Base-by-base conservation (phyloP, 164 flowering plant species). In the Taxillus chinensis region DNA sequence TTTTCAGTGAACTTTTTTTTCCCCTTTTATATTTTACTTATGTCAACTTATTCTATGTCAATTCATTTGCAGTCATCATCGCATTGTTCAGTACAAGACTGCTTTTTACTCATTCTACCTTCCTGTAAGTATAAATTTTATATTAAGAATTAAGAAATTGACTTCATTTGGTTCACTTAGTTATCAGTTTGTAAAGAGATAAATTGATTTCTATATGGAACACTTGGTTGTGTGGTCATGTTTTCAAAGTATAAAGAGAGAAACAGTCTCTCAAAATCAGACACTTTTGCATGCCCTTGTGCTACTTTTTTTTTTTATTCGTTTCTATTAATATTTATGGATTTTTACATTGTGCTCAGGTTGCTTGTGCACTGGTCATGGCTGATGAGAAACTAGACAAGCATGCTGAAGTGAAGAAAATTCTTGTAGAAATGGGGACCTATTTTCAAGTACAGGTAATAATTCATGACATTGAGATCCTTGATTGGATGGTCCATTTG, bases 391-490 rank as follows among this genome's bases (percentile, higher is more conserved):
- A 87, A 66, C 75, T 90, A 68, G 95, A 90, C 49, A 76, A 84
- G 41, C 96, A 89, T 70, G 16, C 48, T 62, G 80, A 77, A 67
- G 97, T 86, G 16, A 84, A 89, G 80, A 71, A 90, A 71, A 78
- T 84, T 70, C 92, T 93, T 45, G 70, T 90, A 60, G 95, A 90
- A 46, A 93, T 93, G 97, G 97, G 97, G 62, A 87, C 75, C 59
- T 93, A 93, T 74, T 93, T 93, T 64, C 99, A 93, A 90, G 97
- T 93, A 8, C 99, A 93, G 97, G 98, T 88, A 64, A 72, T 67
- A 52, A 6, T 59, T 55, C 13, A 17, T 5, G 7, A 38, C 41
- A 12, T 40, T 40, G 15, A 6, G 39, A 57, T n/a, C 38, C 58
- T 5, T n/a, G 5, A 7, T 5, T n/a, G 5, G 3, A 11, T 48